These are phyloP conservation scores for Carallia brachiata DNA, from an alignment of 345 rosid species.

Conservation along the genomic window DNA sequence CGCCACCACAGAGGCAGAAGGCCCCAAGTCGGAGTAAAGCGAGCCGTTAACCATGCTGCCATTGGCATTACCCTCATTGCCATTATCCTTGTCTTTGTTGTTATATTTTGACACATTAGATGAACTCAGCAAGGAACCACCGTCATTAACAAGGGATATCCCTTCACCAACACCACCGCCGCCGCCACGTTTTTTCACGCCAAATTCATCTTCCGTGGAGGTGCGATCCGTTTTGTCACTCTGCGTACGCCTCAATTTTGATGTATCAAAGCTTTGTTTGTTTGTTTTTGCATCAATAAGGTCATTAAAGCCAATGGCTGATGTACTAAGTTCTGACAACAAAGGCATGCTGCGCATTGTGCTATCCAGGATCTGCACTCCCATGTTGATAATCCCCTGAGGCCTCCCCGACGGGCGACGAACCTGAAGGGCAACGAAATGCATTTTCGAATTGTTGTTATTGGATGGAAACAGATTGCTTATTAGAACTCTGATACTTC, in stretches of 20 bases:
- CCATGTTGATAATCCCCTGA: constrained; percentile 73
- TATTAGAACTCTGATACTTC: constrained; percentile 59
- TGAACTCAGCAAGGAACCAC: constrained; percentile 18
- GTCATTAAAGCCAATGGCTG: constrained; percentile 23
- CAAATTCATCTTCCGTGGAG: constrained; percentile 15
- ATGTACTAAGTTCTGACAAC: constrained; percentile 41
- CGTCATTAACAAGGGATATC: not conserved
- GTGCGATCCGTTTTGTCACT: constrained; percentile 67
- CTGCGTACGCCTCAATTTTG: constrained; percentile 49
- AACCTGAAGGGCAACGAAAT: constrained; percentile 37
- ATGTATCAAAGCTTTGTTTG: constrained; percentile 12
- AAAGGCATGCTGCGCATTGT: constrained; percentile 83
- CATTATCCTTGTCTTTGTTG: not conserved
- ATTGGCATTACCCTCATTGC: constrained; percentile 12
- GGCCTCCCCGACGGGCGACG: constrained; percentile 92
- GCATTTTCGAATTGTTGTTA: constrained; percentile 30
- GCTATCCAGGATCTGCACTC: constrained; percentile 63
- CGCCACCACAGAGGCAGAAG: constrained; percentile 92
- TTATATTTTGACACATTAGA: not conserved
- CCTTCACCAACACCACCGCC: not conserved
- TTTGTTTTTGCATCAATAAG: constrained; percentile 14
- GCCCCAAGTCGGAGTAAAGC: constrained; percentile 72
- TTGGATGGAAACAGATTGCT: constrained; percentile 44
- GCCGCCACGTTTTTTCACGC: not conserved
- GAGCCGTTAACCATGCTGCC: constrained; percentile 67